Conservation (phyloP, 495 filamentous ascomycete species). For the Acidiella bohemica region DNA sequence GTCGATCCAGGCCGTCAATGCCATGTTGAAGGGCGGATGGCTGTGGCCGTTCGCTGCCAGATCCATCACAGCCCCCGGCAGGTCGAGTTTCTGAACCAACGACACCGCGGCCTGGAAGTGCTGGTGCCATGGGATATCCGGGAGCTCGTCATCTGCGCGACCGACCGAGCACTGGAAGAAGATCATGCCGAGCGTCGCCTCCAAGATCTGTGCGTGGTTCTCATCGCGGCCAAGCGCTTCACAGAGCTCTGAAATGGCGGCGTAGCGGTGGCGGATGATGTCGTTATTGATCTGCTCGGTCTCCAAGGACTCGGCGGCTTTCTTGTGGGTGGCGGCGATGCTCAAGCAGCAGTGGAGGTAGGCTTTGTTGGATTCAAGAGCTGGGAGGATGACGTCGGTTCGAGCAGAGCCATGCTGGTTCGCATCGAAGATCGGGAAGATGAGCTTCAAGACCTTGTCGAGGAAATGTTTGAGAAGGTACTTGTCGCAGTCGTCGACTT, state of each 20-base stretch:
- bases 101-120: constrained; percentile 86
- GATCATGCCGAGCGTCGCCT: constrained; percentile 90
- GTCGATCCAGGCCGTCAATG: constrained; percentile 88
- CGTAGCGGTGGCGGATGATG: constrained; percentile 85
- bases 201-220: constrained; percentile 76
- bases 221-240: constrained; percentile 66
- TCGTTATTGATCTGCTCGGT: constrained; percentile 77
- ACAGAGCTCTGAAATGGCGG: constrained; percentile 75
- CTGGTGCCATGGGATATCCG: constrained; percentile 91
- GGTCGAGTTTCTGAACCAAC: constrained; percentile 71
- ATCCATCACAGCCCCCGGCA: constrained; percentile 49
- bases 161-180: constrained; percentile 95
- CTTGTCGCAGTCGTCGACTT: constrained; percentile 80
- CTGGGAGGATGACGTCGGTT: constrained; percentile 66
- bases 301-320: constrained; percentile 54
- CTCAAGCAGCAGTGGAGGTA: constrained; percentile 95
- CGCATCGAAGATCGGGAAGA: constrained; percentile 81
- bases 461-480: constrained; percentile 86
- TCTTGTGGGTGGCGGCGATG: constrained; percentile 88
- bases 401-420: constrained; percentile 70
- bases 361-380: constrained; percentile 77
- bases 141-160: constrained; percentile 66
- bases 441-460: constrained; percentile 68
- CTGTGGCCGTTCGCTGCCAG: constrained; percentile 38
- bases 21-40: constrained; percentile 88